phyloP scores from a whole-genome alignment of 441 rosid genomes.

The Hura crepitans region DNA sequence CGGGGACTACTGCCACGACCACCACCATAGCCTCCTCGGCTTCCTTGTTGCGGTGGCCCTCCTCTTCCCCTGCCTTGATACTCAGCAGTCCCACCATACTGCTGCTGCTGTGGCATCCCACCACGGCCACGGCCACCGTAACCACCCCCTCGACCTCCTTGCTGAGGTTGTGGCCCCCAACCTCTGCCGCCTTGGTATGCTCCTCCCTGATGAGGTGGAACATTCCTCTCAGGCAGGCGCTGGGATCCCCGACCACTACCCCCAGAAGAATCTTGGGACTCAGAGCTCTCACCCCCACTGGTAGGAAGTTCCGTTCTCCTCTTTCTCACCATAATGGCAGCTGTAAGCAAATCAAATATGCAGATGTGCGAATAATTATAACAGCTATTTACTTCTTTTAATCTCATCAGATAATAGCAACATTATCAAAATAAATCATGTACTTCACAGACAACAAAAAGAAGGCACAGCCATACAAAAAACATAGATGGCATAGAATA shows the following conservation, averaged over 20 bases:
- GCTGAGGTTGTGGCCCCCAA: slow-evolving; percentile 29
- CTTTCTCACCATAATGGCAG: slow-evolving; percentile 60
- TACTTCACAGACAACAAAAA: background rate
- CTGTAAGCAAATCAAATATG: background rate
- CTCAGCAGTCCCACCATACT: slow-evolving; percentile 50
- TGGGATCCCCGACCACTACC: slow-evolving; percentile 20
- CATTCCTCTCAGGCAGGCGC: slow-evolving; percentile 23
- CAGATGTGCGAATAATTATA: background rate
- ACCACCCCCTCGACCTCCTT: slow-evolving; percentile 45
- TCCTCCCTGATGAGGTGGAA: slow-evolving; percentile 27
- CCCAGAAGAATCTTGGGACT: slow-evolving; percentile 17
- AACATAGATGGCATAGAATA: background rate
- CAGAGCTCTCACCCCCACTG: slow-evolving; percentile 39
- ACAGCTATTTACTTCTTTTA: background rate
- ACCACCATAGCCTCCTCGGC: slow-evolving; percentile 50
- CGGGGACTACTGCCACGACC: slow-evolving; percentile 44
- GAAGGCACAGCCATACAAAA: background rate
- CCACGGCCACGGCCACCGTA: slow-evolving; percentile 57
- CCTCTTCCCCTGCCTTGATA: slow-evolving; percentile 75
- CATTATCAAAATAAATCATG: background rate
- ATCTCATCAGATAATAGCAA: background rate
- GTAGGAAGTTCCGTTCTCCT: slow-evolving; percentile 51
- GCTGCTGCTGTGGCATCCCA: slow-evolving; percentile 56
- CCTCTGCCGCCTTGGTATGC: slow-evolving; percentile 29
- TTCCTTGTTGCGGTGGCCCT: slow-evolving; percentile 60